Conservation (phyloP, 495 filamentous ascomycete species). For the Neurospora terricola region DNA sequence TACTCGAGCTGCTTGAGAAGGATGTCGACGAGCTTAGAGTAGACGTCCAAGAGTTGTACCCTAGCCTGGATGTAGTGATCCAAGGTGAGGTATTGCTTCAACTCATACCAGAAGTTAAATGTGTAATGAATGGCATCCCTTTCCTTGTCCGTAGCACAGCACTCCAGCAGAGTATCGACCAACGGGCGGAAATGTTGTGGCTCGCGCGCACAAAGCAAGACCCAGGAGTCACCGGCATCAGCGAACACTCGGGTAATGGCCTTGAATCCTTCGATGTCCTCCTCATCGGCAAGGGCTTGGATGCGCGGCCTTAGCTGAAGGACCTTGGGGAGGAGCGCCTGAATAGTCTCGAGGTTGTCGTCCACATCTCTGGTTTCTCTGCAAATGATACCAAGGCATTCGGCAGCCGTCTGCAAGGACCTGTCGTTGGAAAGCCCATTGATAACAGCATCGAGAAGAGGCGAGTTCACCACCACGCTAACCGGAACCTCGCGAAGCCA, state of each 20-base stretch:
- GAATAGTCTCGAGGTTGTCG: slow-evolving; percentile 69
- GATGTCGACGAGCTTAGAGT: slow-evolving; percentile 80
- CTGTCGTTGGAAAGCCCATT: slow-evolving; percentile 60
- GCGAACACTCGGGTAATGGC: slow-evolving; percentile 82
- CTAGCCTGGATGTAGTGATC: slow-evolving; percentile 82
- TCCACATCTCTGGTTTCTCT: slow-evolving; percentile 91
- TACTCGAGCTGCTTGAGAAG: slow-evolving; percentile 89
- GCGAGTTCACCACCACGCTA: slow-evolving; percentile 71
- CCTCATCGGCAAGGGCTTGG: slow-evolving; percentile 57
- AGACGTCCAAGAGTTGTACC: slow-evolving; percentile 63
- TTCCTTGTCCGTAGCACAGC: slow-evolving; percentile 75
- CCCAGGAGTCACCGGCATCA: slow-evolving; percentile 92
- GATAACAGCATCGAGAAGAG: slow-evolving; percentile 72
- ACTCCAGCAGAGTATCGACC: slow-evolving; percentile 85
- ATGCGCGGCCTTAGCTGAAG: slow-evolving; percentile 74
- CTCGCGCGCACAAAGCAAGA: slow-evolving; percentile 74
- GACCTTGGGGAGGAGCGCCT: slow-evolving; percentile 73
- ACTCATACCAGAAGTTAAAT: slow-evolving; percentile 95
- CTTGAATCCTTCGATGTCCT: slow-evolving; percentile 81
- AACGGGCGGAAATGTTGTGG: slow-evolving; percentile 73
- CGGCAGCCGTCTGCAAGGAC: slow-evolving; percentile 83
- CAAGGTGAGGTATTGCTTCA: slow-evolving; percentile 90
- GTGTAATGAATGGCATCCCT: slow-evolving; percentile 83
- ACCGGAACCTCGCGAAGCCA: slow-evolving; percentile 91
- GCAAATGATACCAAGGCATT: slow-evolving; percentile 85